Percentiles rank a stretch among this genome's conserved stretches.
Evolutionary conservation across 2,329 filamentous ascomycete species (phyloP).

Genomic region (Xylariaceae sp.): DNA sequence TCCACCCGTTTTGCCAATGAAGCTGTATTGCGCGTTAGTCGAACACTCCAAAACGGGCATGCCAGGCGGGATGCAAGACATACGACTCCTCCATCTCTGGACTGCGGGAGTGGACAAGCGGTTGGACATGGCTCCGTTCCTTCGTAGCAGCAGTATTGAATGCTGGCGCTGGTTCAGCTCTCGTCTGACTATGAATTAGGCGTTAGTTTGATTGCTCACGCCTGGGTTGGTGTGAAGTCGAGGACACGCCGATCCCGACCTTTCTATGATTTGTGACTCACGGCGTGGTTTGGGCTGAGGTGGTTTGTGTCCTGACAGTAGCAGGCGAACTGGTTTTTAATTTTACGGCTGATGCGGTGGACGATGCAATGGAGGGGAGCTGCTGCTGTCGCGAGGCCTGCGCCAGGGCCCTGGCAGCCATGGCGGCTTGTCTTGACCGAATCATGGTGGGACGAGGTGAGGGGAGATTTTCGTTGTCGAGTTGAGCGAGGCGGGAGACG

Average conservation of each 20-base stretch:
- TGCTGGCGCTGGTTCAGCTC: constrained; percentile 60
- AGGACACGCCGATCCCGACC: not conserved
- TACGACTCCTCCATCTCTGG: constrained; percentile 78
- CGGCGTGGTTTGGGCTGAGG: constrained; percentile 47
- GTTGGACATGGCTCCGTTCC: constrained; percentile 61
- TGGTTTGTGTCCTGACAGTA: constrained; percentile 46
- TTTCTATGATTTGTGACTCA: constrained; percentile 38
- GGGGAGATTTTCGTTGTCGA: constrained; percentile 14
- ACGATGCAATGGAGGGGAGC: constrained; percentile 39
- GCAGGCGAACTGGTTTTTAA: constrained; percentile 38
- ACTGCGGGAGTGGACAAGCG: constrained; percentile 57
- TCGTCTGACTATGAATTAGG: constrained; percentile 42
- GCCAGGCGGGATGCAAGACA: constrained; percentile 31
- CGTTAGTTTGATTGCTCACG: not conserved
- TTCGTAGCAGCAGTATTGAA: constrained; percentile 48
- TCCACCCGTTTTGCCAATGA: constrained; percentile 91
- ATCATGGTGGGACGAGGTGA: constrained; percentile 40
- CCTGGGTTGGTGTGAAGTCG: not conserved
- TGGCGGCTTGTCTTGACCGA: constrained; percentile 44
- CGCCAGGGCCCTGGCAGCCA: constrained; percentile 43
- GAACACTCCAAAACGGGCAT: constrained; percentile 1
- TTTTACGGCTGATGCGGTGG: constrained; percentile 33
- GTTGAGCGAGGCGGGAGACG: constrained; percentile 4
- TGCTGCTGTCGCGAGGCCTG: constrained; percentile 33
- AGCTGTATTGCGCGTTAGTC: constrained; percentile 44